phyloP scores from a whole-genome alignment of 108 stramenopile species.

The Ochromonas danica region DNA sequence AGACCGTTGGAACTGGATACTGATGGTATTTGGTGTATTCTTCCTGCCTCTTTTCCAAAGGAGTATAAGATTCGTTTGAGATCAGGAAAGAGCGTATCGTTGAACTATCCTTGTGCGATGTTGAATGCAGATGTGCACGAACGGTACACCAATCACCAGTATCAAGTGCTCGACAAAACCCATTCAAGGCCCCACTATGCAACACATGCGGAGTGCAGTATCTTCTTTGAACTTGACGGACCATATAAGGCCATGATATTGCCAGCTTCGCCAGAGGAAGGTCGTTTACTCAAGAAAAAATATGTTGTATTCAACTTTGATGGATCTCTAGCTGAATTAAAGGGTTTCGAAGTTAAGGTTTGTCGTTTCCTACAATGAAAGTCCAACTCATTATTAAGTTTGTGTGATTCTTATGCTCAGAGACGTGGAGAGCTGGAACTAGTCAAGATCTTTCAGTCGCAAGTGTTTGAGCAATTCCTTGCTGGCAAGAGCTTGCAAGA shows the following conservation, averaged over 20 bases:
- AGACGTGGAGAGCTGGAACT: conserved; percentile 97
- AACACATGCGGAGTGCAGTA: conserved; percentile 89
- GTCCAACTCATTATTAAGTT: no score
- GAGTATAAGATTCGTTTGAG: conserved; percentile 70
- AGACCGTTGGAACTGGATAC: conserved; percentile 97
- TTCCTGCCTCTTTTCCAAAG: conserved; percentile 90
- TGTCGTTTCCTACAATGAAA: no score
- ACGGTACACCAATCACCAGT: conserved; percentile 98
- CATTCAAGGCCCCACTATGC: conserved; percentile 65
- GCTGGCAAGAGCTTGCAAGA: conserved; percentile 76
- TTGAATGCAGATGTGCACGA: conserved; percentile 97
- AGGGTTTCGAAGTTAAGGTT: conserved; percentile 99
- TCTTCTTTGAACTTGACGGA: conserved; percentile 99
- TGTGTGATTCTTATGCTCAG: no score
- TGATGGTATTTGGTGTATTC: conserved; percentile 99
- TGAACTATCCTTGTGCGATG: conserved; percentile 94
- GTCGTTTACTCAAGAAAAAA: conserved; percentile 95
- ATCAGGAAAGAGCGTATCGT: conserved; percentile 43
- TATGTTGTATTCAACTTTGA: conserved; percentile 99
- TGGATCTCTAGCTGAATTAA: conserved; percentile 95
- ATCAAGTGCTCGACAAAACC: conserved; percentile 78
- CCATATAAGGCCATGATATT: conserved; percentile 98
- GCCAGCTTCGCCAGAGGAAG: conserved; percentile 96
- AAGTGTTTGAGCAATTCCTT: conserved; percentile 93
- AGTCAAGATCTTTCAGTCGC: conserved; percentile 96